Base-by-base conservation (phyloP, 2,329 filamentous ascomycete genomes). In the Claviceps monticola region DNA sequence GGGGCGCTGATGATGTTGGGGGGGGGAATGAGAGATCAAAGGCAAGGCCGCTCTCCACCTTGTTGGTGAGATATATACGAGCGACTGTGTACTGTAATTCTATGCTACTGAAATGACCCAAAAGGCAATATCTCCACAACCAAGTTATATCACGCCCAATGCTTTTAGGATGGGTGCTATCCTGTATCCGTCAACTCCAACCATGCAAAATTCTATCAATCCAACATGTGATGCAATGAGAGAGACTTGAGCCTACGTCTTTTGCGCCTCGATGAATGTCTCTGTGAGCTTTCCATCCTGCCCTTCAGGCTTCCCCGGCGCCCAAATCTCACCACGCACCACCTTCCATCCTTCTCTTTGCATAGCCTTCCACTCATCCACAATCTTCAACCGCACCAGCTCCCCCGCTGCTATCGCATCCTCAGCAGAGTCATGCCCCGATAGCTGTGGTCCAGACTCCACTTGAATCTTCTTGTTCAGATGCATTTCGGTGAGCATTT, bases 331-430 rank as follows among this genome's bases (percentile, higher is more conserved):
- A 1, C 73, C 79, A 42, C 76, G 68, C 16, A 73, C 67, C 21
- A 86, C 61, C 38, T 58, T 71, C 85, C 87, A 95, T 0, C 88
- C 88, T 21, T 76, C 68, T 42, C 69, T 67, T 65, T 79, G 75
- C 73, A 93, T 71, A 36, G 68, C 66, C 55, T 75, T 78, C 87
- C 88, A 95, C 55, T 80, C 75, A 51, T 84, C 74, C 50, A 73
- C 75, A 5, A 94, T 75, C 64, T 82, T 86, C 48, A 81, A 74
- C 46, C 85, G 73, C 0, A 95, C 86, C 49, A 98, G 67, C 54
- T 97, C 89, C 0, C 91, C 93, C 0, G 94, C 91, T 0, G 90
- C 87, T 46, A 84, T 78, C 0, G 93, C 88, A 63, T 98, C 93
- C 65, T 98, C 93, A 26, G 84, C 84, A 26, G 88, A 95, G 68